phyloP scores from a whole-genome alignment of 345 rosid genomes.

The Linum lewisii region DNA sequence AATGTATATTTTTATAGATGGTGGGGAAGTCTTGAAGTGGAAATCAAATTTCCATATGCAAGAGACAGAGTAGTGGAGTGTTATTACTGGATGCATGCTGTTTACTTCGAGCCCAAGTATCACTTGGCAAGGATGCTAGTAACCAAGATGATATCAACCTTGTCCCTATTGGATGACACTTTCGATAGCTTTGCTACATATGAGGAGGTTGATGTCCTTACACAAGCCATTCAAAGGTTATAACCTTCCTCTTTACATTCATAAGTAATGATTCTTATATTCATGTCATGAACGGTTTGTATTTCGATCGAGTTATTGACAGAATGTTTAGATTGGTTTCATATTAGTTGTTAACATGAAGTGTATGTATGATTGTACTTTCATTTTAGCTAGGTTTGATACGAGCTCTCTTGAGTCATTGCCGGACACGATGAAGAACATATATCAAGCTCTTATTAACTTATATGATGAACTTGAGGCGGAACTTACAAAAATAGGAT shows the following conservation, averaged over 20 bases:
- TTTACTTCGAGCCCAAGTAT: slow-evolving; percentile 19
- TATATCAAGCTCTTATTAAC: no score
- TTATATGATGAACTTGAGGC: no score
- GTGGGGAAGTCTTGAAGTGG: slow-evolving; percentile 21
- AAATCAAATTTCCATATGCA: slow-evolving; percentile 18
- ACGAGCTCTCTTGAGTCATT: no score
- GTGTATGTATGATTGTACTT: no score
- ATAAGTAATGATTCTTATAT: neutral
- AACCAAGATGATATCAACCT: slow-evolving; percentile 11
- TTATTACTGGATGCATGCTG: slow-evolving; percentile 18
- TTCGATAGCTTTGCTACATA: slow-evolving; percentile 17
- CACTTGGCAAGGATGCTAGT: slow-evolving; percentile 2
- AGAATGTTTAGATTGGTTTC: no score
- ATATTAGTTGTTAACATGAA: no score
- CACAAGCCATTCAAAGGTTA: slow-evolving; percentile 18
- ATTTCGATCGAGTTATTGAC: neutral
- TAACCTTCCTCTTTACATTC: neutral
- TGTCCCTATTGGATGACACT: slow-evolving; percentile 16
- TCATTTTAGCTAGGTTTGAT: no score
- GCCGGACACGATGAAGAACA: no score
- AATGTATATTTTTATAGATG: slow-evolving; percentile 10
- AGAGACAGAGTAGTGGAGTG: slow-evolving; percentile 19
- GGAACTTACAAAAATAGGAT: no score
- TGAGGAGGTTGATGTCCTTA: slow-evolving; percentile 18
- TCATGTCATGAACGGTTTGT: neutral